Evolutionary conservation across 306 rosid species (phyloP).

Genomic region (Sophora flavescens): DNA sequence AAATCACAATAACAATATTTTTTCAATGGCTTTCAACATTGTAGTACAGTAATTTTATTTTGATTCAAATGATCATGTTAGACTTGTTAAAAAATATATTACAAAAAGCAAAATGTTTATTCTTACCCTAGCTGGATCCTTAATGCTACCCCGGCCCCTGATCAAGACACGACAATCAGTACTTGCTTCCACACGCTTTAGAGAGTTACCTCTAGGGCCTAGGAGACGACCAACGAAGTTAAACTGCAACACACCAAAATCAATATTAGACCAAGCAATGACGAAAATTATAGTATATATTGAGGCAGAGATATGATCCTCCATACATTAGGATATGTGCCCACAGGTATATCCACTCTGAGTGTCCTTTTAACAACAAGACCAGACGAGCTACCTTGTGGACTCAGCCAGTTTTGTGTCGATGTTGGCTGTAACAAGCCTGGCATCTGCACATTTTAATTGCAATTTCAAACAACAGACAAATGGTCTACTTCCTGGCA

Average conservation of each 20-base stretch:
- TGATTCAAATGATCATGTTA: constrained; percentile 7
- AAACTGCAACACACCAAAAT: constrained; percentile 60
- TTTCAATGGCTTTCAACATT: constrained; percentile 15
- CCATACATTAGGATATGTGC: constrained; percentile 77
- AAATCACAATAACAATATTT: constrained; percentile 6
- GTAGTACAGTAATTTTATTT: constrained; percentile 26
- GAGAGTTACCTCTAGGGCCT: constrained; percentile 98
- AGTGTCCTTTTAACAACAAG: constrained; percentile 85
- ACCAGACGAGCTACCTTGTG: constrained; percentile 87
- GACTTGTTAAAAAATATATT: constrained; percentile 15
- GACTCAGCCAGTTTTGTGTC: constrained; percentile 79
- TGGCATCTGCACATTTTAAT: constrained; percentile 75
- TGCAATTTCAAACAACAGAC: constrained; percentile 48
- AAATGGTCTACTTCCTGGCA: constrained; percentile 32
- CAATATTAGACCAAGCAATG: constrained; percentile 46
- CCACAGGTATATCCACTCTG: constrained; percentile 96
- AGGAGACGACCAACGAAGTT: constrained; percentile 98
- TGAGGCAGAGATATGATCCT: constrained; percentile 10
- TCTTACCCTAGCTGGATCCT: constrained; percentile 90
- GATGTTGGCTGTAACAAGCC: constrained; percentile 73
- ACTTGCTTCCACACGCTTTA: constrained; percentile 94
- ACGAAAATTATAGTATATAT: neutral
- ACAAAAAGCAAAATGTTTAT: neutral
- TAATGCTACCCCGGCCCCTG: constrained; percentile 99
- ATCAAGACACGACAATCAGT: constrained; percentile 97